phyloP scores from a whole-genome alignment of 2,329 filamentous ascomycete species.

The Ophiostoma triangulosporum region DNA sequence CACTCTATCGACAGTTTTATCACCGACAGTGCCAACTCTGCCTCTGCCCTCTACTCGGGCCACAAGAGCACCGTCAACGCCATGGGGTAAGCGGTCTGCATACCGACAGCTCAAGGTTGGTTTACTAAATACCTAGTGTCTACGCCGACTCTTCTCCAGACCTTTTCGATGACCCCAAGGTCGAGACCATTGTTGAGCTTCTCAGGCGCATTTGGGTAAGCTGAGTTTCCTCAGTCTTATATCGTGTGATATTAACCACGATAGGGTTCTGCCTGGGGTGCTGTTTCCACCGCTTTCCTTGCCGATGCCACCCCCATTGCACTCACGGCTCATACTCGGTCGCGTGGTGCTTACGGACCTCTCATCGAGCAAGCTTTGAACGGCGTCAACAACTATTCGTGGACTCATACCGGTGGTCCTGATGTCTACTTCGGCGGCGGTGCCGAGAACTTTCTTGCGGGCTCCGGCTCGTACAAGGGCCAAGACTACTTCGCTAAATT shows the following conservation, averaged over 20 bases:
- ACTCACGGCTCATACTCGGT: slow-evolving; percentile 57
- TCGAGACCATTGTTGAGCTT: slow-evolving; percentile 71
- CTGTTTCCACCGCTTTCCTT: slow-evolving; percentile 68
- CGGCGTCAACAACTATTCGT: slow-evolving; percentile 66
- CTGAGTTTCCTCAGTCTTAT: background rate
- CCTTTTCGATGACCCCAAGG: slow-evolving; percentile 70
- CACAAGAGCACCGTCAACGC: slow-evolving; percentile 78
- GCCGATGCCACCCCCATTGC: slow-evolving; percentile 74
- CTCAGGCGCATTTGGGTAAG: slow-evolving; percentile 48
- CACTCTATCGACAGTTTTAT: slow-evolving; percentile 78
- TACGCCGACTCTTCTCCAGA: slow-evolving; percentile 65
- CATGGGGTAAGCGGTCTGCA: slow-evolving; percentile 29
- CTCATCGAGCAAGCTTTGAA: slow-evolving; percentile 67
- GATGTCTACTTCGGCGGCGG: slow-evolving; percentile 76
- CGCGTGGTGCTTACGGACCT: slow-evolving; percentile 53
- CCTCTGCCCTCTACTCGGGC: slow-evolving; percentile 66
- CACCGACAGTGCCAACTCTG: slow-evolving; percentile 76
- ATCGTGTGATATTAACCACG: background rate
- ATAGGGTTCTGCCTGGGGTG: slow-evolving; percentile 41
- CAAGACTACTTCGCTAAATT: slow-evolving; percentile 74
- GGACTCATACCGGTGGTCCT: slow-evolving; percentile 60
- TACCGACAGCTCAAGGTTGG: background rate
- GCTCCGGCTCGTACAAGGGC: slow-evolving; percentile 49
- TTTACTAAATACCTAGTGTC: slow-evolving; percentile 28
- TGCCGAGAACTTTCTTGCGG: slow-evolving; percentile 65